Evolutionary conservation across 2,329 filamentous ascomycete species (phyloP).

Genomic region (Ascochyta viciae-villosae): DNA sequence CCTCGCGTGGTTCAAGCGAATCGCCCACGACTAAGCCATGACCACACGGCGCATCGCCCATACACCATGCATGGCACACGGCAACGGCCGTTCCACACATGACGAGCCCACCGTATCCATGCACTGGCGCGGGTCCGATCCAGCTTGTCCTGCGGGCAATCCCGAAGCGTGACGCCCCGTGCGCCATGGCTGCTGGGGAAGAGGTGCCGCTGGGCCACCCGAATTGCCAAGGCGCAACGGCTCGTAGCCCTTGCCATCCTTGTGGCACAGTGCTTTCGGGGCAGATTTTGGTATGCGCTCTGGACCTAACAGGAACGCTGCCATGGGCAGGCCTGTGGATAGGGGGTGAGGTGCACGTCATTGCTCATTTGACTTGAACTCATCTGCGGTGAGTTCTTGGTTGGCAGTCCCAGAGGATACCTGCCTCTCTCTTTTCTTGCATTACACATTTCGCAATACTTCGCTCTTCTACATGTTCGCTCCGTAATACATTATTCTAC

Average conservation of each 20-base stretch:
- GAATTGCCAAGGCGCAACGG: conserved; percentile 8
- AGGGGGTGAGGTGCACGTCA: not conserved
- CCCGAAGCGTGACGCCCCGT: conserved; percentile 9
- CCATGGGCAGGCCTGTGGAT: not conserved
- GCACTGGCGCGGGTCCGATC: conserved; percentile 7
- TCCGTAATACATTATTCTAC: not conserved
- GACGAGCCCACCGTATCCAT: not conserved
- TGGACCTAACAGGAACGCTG: not conserved
- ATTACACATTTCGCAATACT: too few relatives aligned
- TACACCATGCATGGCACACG: not conserved
- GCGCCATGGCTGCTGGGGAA: conserved; percentile 12
- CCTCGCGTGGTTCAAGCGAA: not conserved
- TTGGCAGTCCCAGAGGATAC: not conserved
- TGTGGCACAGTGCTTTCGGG: not conserved
- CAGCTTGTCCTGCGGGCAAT: conserved; percentile 8
- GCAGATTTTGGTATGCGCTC: not conserved
- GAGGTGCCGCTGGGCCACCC: conserved; percentile 2
- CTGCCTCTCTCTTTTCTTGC: not conserved
- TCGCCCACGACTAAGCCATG: not conserved
- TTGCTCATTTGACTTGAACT: not conserved
- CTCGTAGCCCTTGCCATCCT: not conserved
- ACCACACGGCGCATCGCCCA: conserved; percentile 4
- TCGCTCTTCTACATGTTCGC: too few relatives aligned
- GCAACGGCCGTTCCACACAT: not conserved
- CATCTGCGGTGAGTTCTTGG: not conserved